Base-by-base conservation (phyloP, 225 moss, liverwort and hornwort genomes). In the Sphagnum contortum region DNA sequence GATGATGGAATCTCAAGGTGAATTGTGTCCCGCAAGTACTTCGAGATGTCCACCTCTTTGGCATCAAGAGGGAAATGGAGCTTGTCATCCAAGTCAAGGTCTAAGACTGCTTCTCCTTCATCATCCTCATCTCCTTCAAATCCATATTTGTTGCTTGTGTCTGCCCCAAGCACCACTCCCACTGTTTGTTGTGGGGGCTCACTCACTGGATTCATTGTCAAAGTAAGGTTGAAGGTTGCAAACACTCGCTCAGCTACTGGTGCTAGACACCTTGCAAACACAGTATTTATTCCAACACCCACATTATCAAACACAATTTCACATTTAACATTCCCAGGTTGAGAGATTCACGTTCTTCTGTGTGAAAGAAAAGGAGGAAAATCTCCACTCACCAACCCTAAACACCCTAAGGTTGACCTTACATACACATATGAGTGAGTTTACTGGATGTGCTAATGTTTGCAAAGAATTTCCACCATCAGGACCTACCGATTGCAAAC, bases 71-170 rank as follows among this genome's bases (percentile, higher is more conserved):
- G 93, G 44, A 98, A 98, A 66, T 98, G 82, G 12, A 98, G 69
- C 76, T 91, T 98, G 74, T 98, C 91, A 77, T 98, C 93, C 73
- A 93, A 83, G 64, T 93, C 89, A 56, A 93, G 79, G 79, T 98
- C 93, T 44, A 98, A 80, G 61, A 62, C 64, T 2, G 68, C 84
- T 46, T 66, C 73, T 0, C 50, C 79, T 44, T 63, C 66, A 8
- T 82, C 68, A 47, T 86, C 80, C 9, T 49, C 55, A n/a, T 69
- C 80, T 61, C 78, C 77, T 29, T 1, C 29, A 29, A 13, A 69
- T 73, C 47, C 67, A 66, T 78, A 77, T 78, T 55, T 52, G 52
- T 74, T 68, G 6, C 64, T 10, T 5, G 57, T 54, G 48, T 73
- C 63, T 0, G 64, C 70, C 45, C 98, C 98, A 2, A 98, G 68